A percentile compares a stretch with the other conserved stretches of the same genome.
phyloP scores from a whole-genome alignment of 2,329 filamentous ascomycete species.

The Albifimbria verrucaria region DNA sequence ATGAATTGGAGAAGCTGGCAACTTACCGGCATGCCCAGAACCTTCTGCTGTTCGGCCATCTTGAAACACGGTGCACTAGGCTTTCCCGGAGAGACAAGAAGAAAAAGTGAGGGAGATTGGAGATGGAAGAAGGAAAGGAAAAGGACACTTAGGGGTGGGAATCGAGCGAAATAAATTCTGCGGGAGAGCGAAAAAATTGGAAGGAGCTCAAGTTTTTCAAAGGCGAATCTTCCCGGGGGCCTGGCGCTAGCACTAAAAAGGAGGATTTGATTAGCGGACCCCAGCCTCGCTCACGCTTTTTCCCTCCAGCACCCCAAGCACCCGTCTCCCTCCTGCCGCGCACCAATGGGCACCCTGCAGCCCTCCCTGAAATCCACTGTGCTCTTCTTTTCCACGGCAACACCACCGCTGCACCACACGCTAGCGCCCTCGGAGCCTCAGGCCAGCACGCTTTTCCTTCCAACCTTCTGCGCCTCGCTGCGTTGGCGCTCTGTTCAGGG shows the following conservation, averaged over 20 bases:
- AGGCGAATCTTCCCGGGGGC: slow-evolving; percentile 52
- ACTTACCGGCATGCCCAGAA: slow-evolving; percentile 68
- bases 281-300: no score
- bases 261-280: no score
- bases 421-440: slow-evolving; percentile 28
- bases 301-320: no score
- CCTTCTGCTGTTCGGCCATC: slow-evolving; percentile 56
- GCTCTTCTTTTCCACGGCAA: slow-evolving; percentile 26
- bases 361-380: not conserved
- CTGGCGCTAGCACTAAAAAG: slow-evolving; percentile 29
- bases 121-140: slow-evolving; percentile 42
- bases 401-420: slow-evolving; percentile 3
- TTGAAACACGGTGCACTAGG: slow-evolving; percentile 22
- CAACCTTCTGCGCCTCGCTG: not conserved
- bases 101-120: slow-evolving; percentile 62
- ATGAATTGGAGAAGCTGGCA: slow-evolving; percentile 4
- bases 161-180: slow-evolving; percentile 43
- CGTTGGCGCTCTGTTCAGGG: not conserved
- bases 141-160: slow-evolving; percentile 29
- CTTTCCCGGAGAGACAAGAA: slow-evolving; percentile 41
- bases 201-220: slow-evolving; percentile 43
- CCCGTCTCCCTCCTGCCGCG: slow-evolving; percentile 4
- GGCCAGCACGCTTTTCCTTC: slow-evolving; percentile 14
- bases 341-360: slow-evolving; percentile 7
- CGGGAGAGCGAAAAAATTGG: slow-evolving; percentile 49